These are phyloP conservation scores for Trichosanthes truncata DNA, from an alignment of 306 rosid genomes.

Conservation along the genomic window DNA sequence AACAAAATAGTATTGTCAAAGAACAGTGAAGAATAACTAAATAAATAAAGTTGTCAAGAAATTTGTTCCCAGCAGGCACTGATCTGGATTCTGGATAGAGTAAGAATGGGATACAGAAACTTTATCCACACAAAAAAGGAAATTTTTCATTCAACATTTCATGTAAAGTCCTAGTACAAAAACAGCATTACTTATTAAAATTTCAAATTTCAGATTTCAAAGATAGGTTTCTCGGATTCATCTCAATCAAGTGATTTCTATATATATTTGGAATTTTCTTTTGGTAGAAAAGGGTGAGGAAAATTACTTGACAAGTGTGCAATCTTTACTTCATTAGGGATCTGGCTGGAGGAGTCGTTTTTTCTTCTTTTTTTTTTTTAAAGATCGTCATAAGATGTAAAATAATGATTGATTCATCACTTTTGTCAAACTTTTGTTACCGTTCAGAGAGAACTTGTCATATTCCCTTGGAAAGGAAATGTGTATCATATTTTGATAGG, in stretches of 20 bases:
- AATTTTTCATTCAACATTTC: neutral
- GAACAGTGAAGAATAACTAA: neutral
- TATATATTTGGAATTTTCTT: too few species aligned
- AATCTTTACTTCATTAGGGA: too few species aligned
- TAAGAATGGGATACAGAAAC: neutral
- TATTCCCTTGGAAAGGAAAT: too few species aligned
- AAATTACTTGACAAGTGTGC: too few species aligned
- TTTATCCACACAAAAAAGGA: neutral
- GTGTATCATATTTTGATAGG: too few species aligned
- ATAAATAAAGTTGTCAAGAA: neutral
- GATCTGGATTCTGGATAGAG: neutral
- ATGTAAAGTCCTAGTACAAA: neutral
- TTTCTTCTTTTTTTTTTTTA: too few species aligned
- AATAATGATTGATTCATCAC: neutral
- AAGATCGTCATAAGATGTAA: neutral
- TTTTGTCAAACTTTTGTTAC: neutral
- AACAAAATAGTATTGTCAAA: neutral
- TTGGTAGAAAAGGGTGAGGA: too few species aligned
- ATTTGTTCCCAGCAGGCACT: too few species aligned
- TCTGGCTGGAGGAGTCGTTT: too few species aligned
- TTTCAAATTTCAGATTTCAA: neutral
- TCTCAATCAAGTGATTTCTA: neutral
- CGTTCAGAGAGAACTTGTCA: neutral
- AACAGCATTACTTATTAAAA: neutral
- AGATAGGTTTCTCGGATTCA: neutral